These are phyloP conservation scores for sorghum (Sorghum bicolor) DNA, from an alignment of 176 grass and related monocot genomes.

Conservation along the genomic window Sorghum_bicolor_NCBIv3 NC_012876.2:56815501-56816000, in stretches of 20 bases:
- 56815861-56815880: constrained; percentile 4
- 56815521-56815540: no score
- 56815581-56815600: background rate
- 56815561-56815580: no score
- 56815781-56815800: constrained; percentile 57
- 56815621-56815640: background rate
- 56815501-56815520: no score
- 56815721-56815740: constrained; percentile 54
- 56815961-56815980: constrained; percentile 65
- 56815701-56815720: constrained; percentile 12
- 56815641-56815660: constrained; percentile 2
- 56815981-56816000: constrained; percentile 94
- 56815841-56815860: constrained; percentile 7
- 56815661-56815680: background rate
- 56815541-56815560: no score
- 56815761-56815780: constrained; percentile 91
- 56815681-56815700: constrained; percentile 27
- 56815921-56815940: background rate
- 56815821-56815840: background rate
- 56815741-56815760: constrained; percentile 81
- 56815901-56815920: background rate
- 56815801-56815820: constrained; percentile 25
- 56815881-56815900: constrained; percentile 3
- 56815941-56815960: constrained; percentile 1
- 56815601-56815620: background rate